A percentile compares a stretch with the other conserved stretches of the same genome.
These are phyloP conservation scores for Rehmannia glutinosa DNA, from an alignment of 257 asterid species.

Conservation along the genomic window DNA sequence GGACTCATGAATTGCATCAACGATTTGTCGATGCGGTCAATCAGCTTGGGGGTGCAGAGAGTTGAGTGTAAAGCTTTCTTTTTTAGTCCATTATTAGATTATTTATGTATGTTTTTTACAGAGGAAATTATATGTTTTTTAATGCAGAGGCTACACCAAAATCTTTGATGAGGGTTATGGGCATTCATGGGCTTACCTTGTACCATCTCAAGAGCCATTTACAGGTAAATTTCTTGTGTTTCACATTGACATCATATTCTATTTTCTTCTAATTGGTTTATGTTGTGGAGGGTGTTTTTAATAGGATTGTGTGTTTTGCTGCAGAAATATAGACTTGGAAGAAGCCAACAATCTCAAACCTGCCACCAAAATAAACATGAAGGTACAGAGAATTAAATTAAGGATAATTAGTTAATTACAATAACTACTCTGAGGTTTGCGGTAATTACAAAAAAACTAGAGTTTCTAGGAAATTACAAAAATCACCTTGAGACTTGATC, in stretches of 20 bases:
- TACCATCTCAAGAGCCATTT: conserved; percentile 97
- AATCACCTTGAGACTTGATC: no score
- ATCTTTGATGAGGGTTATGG: conserved; percentile 91
- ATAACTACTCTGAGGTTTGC: no score
- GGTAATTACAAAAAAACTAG: no score
- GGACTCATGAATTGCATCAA: conserved; percentile 82
- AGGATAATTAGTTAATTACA: no score
- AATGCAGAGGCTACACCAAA: conserved; percentile 95
- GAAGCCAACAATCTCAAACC: conserved; percentile 52
- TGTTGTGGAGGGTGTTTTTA: not conserved
- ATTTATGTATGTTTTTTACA: no score
- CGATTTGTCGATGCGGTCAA: conserved; percentile 57
- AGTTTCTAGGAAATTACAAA: no score
- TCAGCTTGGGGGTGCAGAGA: conserved; percentile 84
- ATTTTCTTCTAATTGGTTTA: not conserved
- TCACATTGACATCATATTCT: not conserved
- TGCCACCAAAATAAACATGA: conserved; percentile 37
- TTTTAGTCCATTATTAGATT: not conserved
- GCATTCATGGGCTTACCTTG: conserved; percentile 78
- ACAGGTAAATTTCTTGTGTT: conserved; percentile 42
- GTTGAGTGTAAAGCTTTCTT: conserved; percentile 36
- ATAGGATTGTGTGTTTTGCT: no score
- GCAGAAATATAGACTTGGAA: conserved; percentile 87
- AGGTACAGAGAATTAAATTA: conserved; percentile 28
- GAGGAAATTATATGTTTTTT: no score